These are phyloP conservation scores for Sugiyamaella smithiae DNA, from an alignment of 805 yeast genomes.

Conservation along the genomic window DNA sequence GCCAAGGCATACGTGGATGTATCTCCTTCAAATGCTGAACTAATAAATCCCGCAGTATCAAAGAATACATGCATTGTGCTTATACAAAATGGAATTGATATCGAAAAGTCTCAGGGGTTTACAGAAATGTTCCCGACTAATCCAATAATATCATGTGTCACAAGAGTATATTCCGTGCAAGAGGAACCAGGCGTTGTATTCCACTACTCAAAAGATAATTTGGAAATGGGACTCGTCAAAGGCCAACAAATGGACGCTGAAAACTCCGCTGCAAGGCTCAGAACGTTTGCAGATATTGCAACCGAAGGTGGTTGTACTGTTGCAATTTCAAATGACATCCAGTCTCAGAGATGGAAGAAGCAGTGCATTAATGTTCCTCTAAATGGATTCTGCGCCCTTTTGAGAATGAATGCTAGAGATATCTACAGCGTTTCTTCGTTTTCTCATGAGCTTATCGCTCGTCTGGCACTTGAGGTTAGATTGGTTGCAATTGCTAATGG, in stretches of 20 bases:
- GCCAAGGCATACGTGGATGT: constrained; percentile 11
- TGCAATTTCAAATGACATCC: constrained; percentile 7
- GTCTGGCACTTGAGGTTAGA: constrained; percentile 6
- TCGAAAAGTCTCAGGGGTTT: constrained; percentile 11
- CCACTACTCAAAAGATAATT: constrained; percentile 9
- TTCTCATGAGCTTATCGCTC: constrained; percentile 5
- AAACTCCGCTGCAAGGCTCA: not conserved
- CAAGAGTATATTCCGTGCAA: constrained; percentile 10
- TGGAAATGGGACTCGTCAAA: constrained; percentile 9
- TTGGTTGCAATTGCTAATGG: constrained; percentile 10
- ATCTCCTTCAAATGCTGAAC: constrained; percentile 9
- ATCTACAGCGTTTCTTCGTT: constrained; percentile 7
- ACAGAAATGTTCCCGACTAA: constrained; percentile 6
- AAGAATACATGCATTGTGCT: constrained; percentile 8
- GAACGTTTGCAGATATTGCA: constrained; percentile 9
- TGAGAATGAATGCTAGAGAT: constrained; percentile 11
- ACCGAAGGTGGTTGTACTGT: constrained; percentile 5
- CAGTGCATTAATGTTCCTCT: constrained; percentile 11
- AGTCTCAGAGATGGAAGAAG: constrained; percentile 10
- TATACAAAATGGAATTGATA: constrained; percentile 11
- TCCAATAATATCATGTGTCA: constrained; percentile 11
- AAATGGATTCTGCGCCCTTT: constrained; percentile 10
- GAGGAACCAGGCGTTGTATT: constrained; percentile 8
- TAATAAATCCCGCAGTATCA: constrained; percentile 2
- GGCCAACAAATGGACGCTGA: constrained; percentile 6